Evolutionary conservation across 2,329 filamentous ascomycete species (phyloP).

Genomic region (Didymella glomerata): DNA sequence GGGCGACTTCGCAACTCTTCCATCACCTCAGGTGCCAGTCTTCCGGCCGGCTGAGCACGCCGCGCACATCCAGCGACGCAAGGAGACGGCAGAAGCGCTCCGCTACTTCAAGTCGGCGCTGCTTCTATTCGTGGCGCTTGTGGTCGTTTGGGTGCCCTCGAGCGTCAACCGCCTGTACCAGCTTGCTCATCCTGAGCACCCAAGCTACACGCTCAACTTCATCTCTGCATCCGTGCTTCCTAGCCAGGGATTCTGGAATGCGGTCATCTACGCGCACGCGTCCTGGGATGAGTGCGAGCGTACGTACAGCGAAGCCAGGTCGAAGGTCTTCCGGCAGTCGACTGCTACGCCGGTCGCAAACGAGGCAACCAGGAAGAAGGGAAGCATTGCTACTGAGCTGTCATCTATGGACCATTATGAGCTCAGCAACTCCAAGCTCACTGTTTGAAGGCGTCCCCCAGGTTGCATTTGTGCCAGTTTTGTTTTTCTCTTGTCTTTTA

Average conservation of each 20-base stretch:
- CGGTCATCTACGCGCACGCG: conserved; percentile 71
- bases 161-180: conserved; percentile 76
- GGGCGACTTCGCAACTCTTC: conserved; percentile 7
- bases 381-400: conserved; percentile 17
- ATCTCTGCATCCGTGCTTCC: conserved; percentile 78
- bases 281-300: conserved; percentile 41
- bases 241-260: conserved; percentile 86
- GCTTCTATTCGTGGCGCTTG: conserved; percentile 74
- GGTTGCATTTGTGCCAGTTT: neutral
- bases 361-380: conserved; percentile 21
- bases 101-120: conserved; percentile 75
- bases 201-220: conserved; percentile 68
- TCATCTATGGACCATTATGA: conserved; percentile 18
- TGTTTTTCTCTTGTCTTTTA: neutral
- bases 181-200: conserved; percentile 62
- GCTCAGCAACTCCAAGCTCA: neutral
- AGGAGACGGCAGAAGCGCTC: conserved; percentile 66
- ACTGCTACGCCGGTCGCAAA: conserved; percentile 5
- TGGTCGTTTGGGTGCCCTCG: conserved; percentile 74
- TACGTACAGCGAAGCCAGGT: conserved; percentile 23
- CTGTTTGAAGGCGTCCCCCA: neutral
- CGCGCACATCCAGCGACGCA: neutral
- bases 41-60: conserved; percentile 8
- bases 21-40: neutral
- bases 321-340: conserved; percentile 15